Evolutionary conservation across 2,329 filamentous ascomycete genomes (phyloP).

Genomic region (Colletotrichum higginsianum): DNA sequence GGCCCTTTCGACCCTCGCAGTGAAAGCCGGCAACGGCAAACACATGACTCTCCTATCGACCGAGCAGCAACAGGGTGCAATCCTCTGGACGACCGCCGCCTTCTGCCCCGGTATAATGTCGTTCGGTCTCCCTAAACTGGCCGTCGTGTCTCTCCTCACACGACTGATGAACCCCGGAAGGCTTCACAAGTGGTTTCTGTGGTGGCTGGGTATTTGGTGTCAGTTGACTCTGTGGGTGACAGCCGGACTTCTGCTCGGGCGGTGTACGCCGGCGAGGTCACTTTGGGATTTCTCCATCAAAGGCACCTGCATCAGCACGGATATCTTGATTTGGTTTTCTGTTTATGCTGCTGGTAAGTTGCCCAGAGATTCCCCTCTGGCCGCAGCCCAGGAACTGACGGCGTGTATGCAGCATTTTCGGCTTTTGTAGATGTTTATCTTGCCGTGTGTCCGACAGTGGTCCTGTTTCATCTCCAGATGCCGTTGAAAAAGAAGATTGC

Average conservation of each 20-base stretch:
- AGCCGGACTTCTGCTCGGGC: constrained; percentile 58
- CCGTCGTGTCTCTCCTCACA: constrained; percentile 56
- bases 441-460: constrained; percentile 57
- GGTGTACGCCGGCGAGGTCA: constrained; percentile 56
- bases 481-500: constrained; percentile 58
- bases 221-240: constrained; percentile 52
- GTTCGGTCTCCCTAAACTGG: constrained; percentile 59
- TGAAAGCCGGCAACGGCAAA: constrained; percentile 56
- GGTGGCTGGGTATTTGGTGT: constrained; percentile 52
- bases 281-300: constrained; percentile 56
- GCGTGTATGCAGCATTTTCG: constrained; percentile 48
- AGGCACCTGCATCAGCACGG: constrained; percentile 52
- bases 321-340: constrained; percentile 56
- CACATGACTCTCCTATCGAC: constrained; percentile 52
- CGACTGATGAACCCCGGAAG: constrained; percentile 55
- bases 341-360: constrained; percentile 56
- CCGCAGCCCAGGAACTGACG: background rate
- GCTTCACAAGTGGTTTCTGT: constrained; percentile 54
- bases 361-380: background rate
- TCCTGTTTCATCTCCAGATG: constrained; percentile 56
- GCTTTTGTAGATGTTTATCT: constrained; percentile 59
- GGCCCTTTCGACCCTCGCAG: constrained; percentile 52
- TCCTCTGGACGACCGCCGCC: constrained; percentile 54
- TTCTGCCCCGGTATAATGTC: constrained; percentile 57
- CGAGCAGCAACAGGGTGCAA: constrained; percentile 49